These are phyloP conservation scores for Teratosphaeria gauchensis DNA, from an alignment of 2,329 filamentous ascomycete genomes.

Conservation along the genomic window DNA sequence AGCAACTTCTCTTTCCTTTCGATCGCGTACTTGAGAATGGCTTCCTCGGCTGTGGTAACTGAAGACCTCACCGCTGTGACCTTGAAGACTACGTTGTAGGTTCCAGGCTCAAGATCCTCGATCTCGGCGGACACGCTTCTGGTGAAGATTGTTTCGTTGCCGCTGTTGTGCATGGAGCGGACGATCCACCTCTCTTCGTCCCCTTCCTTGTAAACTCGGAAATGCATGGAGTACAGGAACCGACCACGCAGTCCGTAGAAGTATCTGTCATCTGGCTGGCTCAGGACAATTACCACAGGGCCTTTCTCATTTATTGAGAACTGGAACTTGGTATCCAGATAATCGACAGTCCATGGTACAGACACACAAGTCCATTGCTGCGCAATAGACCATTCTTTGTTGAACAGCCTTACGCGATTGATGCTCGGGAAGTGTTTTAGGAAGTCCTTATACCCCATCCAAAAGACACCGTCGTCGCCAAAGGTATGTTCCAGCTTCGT, in stretches of 20 bases:
- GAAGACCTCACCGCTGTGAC: constrained; percentile 55
- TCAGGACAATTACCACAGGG: constrained; percentile 49
- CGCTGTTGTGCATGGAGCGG: constrained; percentile 22
- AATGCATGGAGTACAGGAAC: constrained; percentile 49
- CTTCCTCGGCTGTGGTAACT: constrained; percentile 52
- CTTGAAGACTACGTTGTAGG: constrained; percentile 67
- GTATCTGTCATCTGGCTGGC: constrained; percentile 53
- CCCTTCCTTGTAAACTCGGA: constrained; percentile 48
- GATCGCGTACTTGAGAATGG: constrained; percentile 56
- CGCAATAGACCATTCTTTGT: constrained; percentile 51
- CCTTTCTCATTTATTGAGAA: constrained; percentile 43
- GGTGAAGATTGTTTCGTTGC: constrained; percentile 52
- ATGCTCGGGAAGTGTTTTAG: constrained; percentile 43
- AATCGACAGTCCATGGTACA: constrained; percentile 52
- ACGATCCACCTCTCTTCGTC: constrained; percentile 17
- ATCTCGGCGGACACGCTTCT: constrained; percentile 71
- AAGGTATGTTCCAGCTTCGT: constrained; percentile 17
- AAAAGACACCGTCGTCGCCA: constrained; percentile 40
- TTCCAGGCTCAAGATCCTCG: constrained; percentile 57
- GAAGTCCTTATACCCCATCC: constrained; percentile 49
- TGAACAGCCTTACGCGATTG: constrained; percentile 51
- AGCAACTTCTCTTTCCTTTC: constrained; percentile 62
- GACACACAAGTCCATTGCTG: constrained; percentile 53
- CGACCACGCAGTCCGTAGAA: constrained; percentile 48
- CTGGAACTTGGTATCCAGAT: constrained; percentile 51